Conservation (phyloP, 345 rosid species). For the Sisymbrium irio region DNA sequence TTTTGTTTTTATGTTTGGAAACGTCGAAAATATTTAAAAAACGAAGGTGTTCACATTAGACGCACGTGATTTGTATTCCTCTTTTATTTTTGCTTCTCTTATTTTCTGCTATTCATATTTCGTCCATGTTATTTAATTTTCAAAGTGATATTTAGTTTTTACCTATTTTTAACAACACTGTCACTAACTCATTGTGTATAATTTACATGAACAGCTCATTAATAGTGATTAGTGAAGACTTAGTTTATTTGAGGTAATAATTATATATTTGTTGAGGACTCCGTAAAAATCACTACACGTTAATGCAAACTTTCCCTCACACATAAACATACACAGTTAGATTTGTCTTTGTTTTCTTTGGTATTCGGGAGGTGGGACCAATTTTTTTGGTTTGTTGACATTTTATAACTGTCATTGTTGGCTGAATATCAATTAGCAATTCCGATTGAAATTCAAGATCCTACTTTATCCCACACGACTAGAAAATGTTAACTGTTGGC, state of each 20-base stretch:
- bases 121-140: neutral
- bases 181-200: neutral
- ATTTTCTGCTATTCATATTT: neutral
- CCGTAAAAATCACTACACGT: neutral
- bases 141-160: neutral
- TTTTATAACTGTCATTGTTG: neutral
- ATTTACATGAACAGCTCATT: slow-evolving; percentile 8
- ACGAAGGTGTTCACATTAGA: slow-evolving; percentile 22
- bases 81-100: neutral
- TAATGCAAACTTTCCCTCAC: slow-evolving; percentile 1
- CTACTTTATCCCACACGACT: neutral
- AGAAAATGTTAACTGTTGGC: neutral
- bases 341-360: slow-evolving; percentile 15
- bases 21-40: slow-evolving; percentile 23
- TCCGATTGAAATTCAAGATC: neutral
- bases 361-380: slow-evolving; percentile 8
- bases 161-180: too few species aligned
- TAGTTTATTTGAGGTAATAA: neutral
- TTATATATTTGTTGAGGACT: neutral
- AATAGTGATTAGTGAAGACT: neutral
- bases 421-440: neutral
- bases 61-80: slow-evolving; percentile 7
- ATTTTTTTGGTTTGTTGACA: neutral
- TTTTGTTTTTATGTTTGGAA: slow-evolving; percentile 1
- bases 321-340: neutral